A percentile compares a stretch with the other conserved stretches of the same genome.
These are phyloP conservation scores for Cryptosporidium meleagridis DNA, from an alignment of 169 alveolate species.

Conservation along the genomic window DNA sequence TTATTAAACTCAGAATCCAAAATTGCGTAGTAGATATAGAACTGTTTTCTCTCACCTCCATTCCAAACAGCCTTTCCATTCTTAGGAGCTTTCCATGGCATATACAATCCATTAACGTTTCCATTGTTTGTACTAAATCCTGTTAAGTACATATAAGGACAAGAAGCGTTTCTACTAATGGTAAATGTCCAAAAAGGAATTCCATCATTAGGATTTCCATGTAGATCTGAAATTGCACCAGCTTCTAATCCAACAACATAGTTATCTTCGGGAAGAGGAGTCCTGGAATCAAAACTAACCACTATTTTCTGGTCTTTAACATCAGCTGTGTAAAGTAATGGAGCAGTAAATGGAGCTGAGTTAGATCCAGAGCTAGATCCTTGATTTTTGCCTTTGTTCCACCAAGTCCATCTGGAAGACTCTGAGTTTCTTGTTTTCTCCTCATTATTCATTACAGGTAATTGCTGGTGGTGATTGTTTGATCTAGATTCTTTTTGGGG, in stretches of 20 bases:
- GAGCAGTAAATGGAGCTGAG: neutral
- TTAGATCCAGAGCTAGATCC: neutral
- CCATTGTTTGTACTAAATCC: slow-evolving; percentile 80
- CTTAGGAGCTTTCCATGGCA: slow-evolving; percentile 77
- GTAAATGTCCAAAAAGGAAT: slow-evolving; percentile 71
- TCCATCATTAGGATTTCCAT: slow-evolving; percentile 78
- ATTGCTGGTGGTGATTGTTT: neutral
- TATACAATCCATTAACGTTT: slow-evolving; percentile 79
- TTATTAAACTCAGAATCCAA: slow-evolving; percentile 29
- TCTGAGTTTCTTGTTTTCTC: slow-evolving; percentile 24
- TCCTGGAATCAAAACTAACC: slow-evolving; percentile 75
- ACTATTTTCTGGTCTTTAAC: slow-evolving; percentile 75
- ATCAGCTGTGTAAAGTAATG: slow-evolving; percentile 69
- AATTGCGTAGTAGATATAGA: slow-evolving; percentile 74
- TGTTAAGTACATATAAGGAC: slow-evolving; percentile 80
- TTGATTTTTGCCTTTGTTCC: slow-evolving; percentile 63
- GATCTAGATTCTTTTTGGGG: slow-evolving; percentile 44
- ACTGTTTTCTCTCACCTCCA: slow-evolving; percentile 77
- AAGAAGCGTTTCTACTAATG: slow-evolving; percentile 76
- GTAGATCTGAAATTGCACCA: slow-evolving; percentile 77
- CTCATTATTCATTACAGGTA: neutral
- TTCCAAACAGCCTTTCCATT: slow-evolving; percentile 79
- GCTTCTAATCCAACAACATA: slow-evolving; percentile 76
- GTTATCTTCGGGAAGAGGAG: slow-evolving; percentile 79
- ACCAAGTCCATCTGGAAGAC: slow-evolving; percentile 69